phyloP scores from a whole-genome alignment of 331 rosid genomes.

The Quercus lobata region DNA sequence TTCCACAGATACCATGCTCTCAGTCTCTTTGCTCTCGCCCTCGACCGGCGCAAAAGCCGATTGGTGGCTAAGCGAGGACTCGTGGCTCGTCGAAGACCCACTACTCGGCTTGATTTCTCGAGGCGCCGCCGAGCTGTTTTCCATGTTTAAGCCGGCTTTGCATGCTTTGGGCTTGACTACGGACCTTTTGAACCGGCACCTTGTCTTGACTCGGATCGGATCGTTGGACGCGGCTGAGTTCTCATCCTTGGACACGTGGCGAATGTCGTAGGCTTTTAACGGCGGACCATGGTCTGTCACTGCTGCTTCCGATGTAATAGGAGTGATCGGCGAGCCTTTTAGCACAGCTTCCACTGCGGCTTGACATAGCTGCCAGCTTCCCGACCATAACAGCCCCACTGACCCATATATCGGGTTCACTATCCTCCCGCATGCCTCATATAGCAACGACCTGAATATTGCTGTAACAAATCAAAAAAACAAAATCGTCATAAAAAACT shows the following conservation, averaged over 20 bases:
- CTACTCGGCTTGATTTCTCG: background rate
- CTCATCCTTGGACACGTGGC: conserved; percentile 71
- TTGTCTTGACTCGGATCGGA: conserved; percentile 31
- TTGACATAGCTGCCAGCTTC: conserved; percentile 92
- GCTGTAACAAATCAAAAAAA: conserved; percentile 36
- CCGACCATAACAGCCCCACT: conserved; percentile 88
- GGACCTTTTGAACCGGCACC: conserved; percentile 49
- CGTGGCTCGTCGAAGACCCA: conserved; percentile 58
- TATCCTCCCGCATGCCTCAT: conserved; percentile 91
- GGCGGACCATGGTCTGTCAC: conserved; percentile 58
- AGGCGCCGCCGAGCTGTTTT: background rate
- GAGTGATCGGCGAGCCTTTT: conserved; percentile 62
- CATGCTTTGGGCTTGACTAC: conserved; percentile 28
- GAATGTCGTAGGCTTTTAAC: conserved; percentile 71
- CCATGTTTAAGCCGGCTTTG: background rate
- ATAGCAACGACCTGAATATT: conserved; percentile 69
- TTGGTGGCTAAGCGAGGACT: conserved; percentile 67
- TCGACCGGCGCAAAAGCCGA: conserved; percentile 55
- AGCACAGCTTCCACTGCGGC: conserved; percentile 92
- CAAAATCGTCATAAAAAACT: no score
- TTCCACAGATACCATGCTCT: conserved; percentile 61
- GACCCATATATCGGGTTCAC: conserved; percentile 90
- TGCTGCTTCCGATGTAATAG: conserved; percentile 66
- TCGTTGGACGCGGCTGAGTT: conserved; percentile 46
- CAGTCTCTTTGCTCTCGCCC: conserved; percentile 62